phyloP scores from a whole-genome alignment of 2,329 filamentous ascomycete species.

The Cladophialophora carrionii region DNA sequence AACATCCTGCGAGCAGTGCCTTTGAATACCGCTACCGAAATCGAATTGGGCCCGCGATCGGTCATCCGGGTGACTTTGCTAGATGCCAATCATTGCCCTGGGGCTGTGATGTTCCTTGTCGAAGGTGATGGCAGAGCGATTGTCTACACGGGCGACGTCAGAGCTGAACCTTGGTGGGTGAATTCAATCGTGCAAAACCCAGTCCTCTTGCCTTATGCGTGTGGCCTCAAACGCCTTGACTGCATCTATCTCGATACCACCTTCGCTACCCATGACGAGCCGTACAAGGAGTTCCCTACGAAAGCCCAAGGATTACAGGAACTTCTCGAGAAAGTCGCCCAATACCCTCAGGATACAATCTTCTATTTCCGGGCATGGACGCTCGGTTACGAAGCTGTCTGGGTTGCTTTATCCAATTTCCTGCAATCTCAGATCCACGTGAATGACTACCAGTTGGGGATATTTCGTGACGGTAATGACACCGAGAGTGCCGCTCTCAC shows the following conservation, averaged over 20 bases:
- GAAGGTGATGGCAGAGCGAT: conserved; percentile 73
- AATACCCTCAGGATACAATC: conserved; percentile 72
- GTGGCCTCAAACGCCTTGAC: conserved; percentile 69
- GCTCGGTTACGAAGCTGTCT: conserved; percentile 90
- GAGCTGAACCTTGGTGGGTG: conserved; percentile 84
- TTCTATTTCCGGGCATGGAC: conserved; percentile 92
- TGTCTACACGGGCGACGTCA: conserved; percentile 86
- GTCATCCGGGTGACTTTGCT: conserved; percentile 80
- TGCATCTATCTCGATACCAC: conserved; percentile 90
- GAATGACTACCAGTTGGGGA: conserved; percentile 73
- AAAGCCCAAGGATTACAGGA: conserved; percentile 77
- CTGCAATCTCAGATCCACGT: conserved; percentile 76
- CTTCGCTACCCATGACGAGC: conserved; percentile 60
- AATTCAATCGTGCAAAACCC: conserved; percentile 72
- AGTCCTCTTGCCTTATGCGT: conserved; percentile 71
- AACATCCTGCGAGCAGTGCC: conserved; percentile 78
- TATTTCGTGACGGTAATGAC: conserved; percentile 68
- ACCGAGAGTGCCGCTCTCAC: conserved; percentile 68
- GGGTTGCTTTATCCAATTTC: conserved; percentile 75
- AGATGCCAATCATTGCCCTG: conserved; percentile 89
- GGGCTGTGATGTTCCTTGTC: conserved; percentile 90
- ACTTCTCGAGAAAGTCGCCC: conserved; percentile 67
- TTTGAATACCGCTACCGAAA: conserved; percentile 73
- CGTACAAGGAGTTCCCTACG: conserved; percentile 58
- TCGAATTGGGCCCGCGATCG: conserved; percentile 72